Evolutionary conservation across 2,329 filamentous ascomycete species (phyloP).

Genomic region (Emergomyces pasteurianus): DNA sequence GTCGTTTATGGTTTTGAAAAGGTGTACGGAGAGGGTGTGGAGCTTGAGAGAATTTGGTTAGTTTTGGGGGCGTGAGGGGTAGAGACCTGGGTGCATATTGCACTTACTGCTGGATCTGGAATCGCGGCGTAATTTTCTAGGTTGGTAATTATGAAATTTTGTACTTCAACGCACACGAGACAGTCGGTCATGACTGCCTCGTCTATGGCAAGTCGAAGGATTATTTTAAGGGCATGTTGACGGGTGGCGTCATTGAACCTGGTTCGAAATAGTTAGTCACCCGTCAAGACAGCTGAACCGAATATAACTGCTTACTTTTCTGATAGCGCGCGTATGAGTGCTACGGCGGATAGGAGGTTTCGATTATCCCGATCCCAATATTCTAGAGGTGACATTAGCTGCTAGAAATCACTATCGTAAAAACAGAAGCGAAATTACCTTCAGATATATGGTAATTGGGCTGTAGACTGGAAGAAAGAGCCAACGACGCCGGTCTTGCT

Average conservation of each 20-base stretch:
- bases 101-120: conserved; percentile 7
- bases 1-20: conserved; percentile 27
- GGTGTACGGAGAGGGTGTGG: conserved; percentile 16
- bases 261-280: conserved; percentile 1
- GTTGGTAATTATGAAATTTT: conserved; percentile 22
- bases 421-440: conserved; percentile 1
- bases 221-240: conserved; percentile 20
- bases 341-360: conserved; percentile 23
- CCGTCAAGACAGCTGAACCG: background rate
- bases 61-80: background rate
- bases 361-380: conserved; percentile 9
- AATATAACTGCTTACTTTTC: conserved; percentile 16
- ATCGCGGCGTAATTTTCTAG: conserved; percentile 7
- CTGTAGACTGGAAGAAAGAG: conserved; percentile 17
- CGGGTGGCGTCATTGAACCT: conserved; percentile 25
- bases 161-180: conserved; percentile 20
- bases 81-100: conserved; percentile 4
- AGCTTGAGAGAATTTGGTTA: conserved; percentile 17
- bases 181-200: conserved; percentile 19
- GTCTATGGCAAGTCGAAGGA: conserved; percentile 29
- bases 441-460: conserved; percentile 18
- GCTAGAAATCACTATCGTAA: background rate
- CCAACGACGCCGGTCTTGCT: conserved; percentile 38
- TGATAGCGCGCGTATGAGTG: conserved; percentile 21
- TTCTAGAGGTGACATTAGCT: conserved; percentile 6